Evolutionary conservation across 1,139 yeast genomes (phyloP), one percentile per base, ranked within the genome.

Genomic region (Kodamaea arcana): DNA sequence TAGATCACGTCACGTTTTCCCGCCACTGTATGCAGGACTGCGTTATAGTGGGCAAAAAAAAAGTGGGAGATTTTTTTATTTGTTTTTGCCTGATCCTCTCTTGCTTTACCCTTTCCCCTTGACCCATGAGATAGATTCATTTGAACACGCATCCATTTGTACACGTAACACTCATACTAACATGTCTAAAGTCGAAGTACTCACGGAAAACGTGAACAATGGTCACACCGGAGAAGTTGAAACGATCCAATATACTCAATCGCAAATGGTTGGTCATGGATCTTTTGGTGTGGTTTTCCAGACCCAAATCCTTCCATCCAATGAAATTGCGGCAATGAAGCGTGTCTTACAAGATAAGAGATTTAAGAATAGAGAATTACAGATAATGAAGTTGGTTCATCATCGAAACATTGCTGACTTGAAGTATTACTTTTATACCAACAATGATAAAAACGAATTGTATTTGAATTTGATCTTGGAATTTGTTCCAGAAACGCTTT

Each of bases 221-320:
- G 92, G 94, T 34, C 80, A 74, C 50, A 77, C 83, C 14, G 90
- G 85, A 40, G 81, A 78, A 45, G 52, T 69, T 26, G 71, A 71
- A 39, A 74, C 74, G 36, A 69, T 85, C 40, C 75, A 75, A 42
- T 84, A 83, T 62, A 77, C 86, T 22, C 86, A 81, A 53, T 75
- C 79, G 39, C 80, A 85, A 51, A 90, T 90, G 72, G 95, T 90
- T 34, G 98, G 98, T 13, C 95, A 87, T 60, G 98, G 98, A 12
- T 88, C 97, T 15, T 92, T 92, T 66, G 98, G 98, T 4, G 92
- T 88, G 23, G 98, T 92, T 20, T 88, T 87, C 56, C 94, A 87
- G 51, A 87, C 96, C 8, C 81, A 78, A 42, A 71, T 92, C 30
- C 60, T 78, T 45, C 92, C 94, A 17, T 71, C 84, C 24, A 80